A percentile compares a stretch with the other conserved stretches of the same genome.
These are phyloP conservation scores for Diplosphaera chodatii DNA, from an alignment of 139 green algal species.

Conservation along the genomic window DNA sequence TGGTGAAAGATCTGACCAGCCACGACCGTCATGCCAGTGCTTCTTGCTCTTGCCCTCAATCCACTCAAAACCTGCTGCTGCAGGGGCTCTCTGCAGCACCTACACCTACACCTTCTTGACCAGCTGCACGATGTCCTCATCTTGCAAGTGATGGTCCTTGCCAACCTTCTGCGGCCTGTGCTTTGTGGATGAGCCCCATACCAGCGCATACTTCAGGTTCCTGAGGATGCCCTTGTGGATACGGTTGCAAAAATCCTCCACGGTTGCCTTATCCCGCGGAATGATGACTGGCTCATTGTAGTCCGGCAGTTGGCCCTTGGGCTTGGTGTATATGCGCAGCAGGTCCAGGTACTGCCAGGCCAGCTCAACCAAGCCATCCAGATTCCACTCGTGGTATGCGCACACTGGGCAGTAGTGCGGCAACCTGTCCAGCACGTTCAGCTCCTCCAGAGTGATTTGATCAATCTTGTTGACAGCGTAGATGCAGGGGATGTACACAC, in stretches of 20 bases:
- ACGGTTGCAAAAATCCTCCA: slow-evolving; percentile 96
- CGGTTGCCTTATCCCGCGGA: slow-evolving; percentile 42
- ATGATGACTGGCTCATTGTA: slow-evolving; percentile 95
- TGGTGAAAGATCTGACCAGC: too few species aligned
- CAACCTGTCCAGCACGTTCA: slow-evolving; percentile 82
- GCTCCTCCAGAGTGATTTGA: slow-evolving; percentile 90
- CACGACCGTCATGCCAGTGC: too few species aligned
- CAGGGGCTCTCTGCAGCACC: too few species aligned
- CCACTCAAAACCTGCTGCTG: too few species aligned
- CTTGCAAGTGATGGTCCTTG: slow-evolving; percentile 87
- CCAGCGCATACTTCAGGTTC: slow-evolving; percentile 91
- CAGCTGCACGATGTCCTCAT: slow-evolving; percentile 97
- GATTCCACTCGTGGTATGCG: slow-evolving; percentile 84
- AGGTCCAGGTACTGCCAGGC: slow-evolving; percentile 96
- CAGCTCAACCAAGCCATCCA: slow-evolving; percentile 93
- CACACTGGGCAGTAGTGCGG: slow-evolving; percentile 96
- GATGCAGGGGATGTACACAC: slow-evolving; percentile 92
- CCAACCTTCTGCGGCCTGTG: slow-evolving; percentile 92
- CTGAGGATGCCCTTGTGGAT: slow-evolving; percentile 83
- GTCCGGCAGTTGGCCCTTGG: slow-evolving; percentile 91
- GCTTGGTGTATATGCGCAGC: slow-evolving; percentile 85
- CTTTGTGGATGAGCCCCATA: slow-evolving; percentile 85
- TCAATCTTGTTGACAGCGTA: slow-evolving; percentile 98
- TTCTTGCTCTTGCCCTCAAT: too few species aligned
- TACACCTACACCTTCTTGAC: slow-evolving; percentile 69